Conservation (phyloP, 495 filamentous ascomycete species). For the Hypoxylon fragiforme region DNA sequence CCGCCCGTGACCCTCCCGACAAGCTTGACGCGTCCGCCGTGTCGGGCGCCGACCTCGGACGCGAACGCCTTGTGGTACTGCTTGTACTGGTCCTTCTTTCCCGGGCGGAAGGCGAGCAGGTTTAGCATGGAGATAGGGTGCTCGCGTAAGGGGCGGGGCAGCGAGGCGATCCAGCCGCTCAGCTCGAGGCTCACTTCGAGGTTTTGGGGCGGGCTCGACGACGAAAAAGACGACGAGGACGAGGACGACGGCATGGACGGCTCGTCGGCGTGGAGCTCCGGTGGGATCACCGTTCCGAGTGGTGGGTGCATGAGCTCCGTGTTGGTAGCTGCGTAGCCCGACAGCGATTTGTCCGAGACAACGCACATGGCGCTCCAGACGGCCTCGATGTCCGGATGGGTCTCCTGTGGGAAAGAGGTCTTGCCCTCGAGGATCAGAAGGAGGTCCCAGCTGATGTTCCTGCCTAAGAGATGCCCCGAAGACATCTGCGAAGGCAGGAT, state of each 20-base stretch:
- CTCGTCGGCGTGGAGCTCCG: slow-evolving; percentile 51
- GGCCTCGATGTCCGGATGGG: slow-evolving; percentile 39
- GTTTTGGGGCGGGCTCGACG: slow-evolving; percentile 47
- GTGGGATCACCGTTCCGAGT: slow-evolving; percentile 36
- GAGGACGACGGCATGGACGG: too few relatives aligned
- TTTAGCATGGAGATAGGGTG: slow-evolving; percentile 70
- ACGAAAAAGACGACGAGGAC: too few relatives aligned
- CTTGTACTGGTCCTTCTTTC: slow-evolving; percentile 57
- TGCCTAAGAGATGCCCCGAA: slow-evolving; percentile 48
- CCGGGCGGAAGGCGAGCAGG: slow-evolving; percentile 61
- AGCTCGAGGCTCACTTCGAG: slow-evolving; percentile 60
- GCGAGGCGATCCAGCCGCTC: slow-evolving; percentile 49
- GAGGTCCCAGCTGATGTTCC: slow-evolving; percentile 58
- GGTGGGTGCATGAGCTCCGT: slow-evolving; percentile 48
- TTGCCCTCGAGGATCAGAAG: slow-evolving; percentile 52
- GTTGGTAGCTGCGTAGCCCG: slow-evolving; percentile 52
- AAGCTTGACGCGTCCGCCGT: slow-evolving; percentile 64
- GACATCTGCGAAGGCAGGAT: slow-evolving; percentile 58
- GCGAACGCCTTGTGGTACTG: slow-evolving; percentile 63
- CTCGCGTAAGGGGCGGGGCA: slow-evolving; percentile 27
- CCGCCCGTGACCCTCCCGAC: slow-evolving; percentile 56
- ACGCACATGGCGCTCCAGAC: slow-evolving; percentile 57
- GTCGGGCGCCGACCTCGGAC: slow-evolving; percentile 51
- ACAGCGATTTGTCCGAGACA: slow-evolving; percentile 56
- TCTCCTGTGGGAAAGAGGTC: slow-evolving; percentile 39